These are phyloP conservation scores for Penicillium freii DNA, from an alignment of 2,329 filamentous ascomycete genomes.

Conservation along the genomic window DNA sequence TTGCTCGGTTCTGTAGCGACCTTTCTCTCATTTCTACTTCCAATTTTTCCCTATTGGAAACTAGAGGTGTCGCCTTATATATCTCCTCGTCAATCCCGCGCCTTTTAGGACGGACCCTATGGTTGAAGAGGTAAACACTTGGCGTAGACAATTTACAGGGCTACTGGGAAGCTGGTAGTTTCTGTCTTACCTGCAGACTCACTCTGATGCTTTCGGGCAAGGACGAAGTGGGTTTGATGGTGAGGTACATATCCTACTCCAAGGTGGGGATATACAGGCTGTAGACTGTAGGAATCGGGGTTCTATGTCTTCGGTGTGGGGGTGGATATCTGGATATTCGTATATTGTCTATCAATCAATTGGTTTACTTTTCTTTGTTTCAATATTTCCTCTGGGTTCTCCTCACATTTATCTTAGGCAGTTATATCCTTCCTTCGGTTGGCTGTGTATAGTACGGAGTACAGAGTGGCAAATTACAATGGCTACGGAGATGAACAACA, in stretches of 20 bases:
- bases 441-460: background rate
- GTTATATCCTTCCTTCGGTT: background rate
- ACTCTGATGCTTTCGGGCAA: conserved; percentile 12
- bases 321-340: background rate
- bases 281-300: background rate
- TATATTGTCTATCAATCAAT: background rate
- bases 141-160: conserved; percentile 67
- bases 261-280: background rate
- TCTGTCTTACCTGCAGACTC: conserved; percentile 13
- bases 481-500: background rate
- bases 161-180: conserved; percentile 11
- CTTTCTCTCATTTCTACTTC: background rate
- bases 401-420: no score
- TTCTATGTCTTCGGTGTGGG: no score
- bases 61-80: conserved; percentile 60
- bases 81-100: conserved; percentile 67
- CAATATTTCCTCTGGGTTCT: background rate
- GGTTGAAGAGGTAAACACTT: conserved; percentile 88
- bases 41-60: conserved; percentile 8
- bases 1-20: background rate
- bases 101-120: conserved; percentile 34
- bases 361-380: background rate
- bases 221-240: conserved; percentile 13
- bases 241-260: conserved; percentile 5
- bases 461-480: background rate